A percentile compares a stretch with the other conserved stretches of the same genome.
These are phyloP conservation scores for Luffa acutangula DNA, from an alignment of 306 rosid species.

Conservation along the genomic window DNA sequence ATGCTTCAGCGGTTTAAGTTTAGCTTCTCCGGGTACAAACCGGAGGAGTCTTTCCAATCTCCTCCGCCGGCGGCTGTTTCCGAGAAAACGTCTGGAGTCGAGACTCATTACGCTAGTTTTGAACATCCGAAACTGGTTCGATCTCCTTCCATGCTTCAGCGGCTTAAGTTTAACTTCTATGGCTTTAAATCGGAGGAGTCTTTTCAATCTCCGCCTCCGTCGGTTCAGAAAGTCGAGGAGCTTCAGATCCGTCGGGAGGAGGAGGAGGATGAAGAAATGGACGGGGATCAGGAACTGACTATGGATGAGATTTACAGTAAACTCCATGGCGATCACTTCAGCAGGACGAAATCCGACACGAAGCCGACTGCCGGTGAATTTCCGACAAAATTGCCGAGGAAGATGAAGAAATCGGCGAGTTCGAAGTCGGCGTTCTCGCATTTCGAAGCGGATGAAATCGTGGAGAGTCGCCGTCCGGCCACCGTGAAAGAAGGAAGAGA, in stretches of 20 bases:
- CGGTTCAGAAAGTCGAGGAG: neutral
- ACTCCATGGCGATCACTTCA: conserved; percentile 28
- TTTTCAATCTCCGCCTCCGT: neutral
- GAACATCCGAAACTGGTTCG: conserved; percentile 23
- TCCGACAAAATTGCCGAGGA: conserved; percentile 44
- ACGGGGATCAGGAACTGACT: neutral
- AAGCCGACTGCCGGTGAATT: conserved; percentile 51
- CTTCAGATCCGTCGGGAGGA: conserved; percentile 7
- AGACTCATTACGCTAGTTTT: conserved; percentile 1
- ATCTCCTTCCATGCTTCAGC: conserved; percentile 69
- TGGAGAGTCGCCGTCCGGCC: conserved; percentile 57
- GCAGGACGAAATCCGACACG: conserved; percentile 46
- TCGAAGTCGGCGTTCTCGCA: conserved; percentile 48
- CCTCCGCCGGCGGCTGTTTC: neutral
- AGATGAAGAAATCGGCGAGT: conserved; percentile 83
- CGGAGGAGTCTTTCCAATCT: conserved; percentile 14
- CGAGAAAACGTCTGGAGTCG: conserved; percentile 13
- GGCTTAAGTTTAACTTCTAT: conserved; percentile 48
- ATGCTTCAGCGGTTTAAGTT: conserved; percentile 55
- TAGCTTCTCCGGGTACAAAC: conserved; percentile 26
- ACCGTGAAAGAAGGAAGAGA: conserved; percentile 41
- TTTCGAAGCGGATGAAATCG: conserved; percentile 46
- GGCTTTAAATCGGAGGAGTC: conserved; percentile 20
- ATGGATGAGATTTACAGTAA: conserved; percentile 52
- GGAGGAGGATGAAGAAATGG: neutral